Conservation (phyloP, 2,329 filamentous ascomycete genomes). For the Talaromyces albobiverticillius region DNA sequence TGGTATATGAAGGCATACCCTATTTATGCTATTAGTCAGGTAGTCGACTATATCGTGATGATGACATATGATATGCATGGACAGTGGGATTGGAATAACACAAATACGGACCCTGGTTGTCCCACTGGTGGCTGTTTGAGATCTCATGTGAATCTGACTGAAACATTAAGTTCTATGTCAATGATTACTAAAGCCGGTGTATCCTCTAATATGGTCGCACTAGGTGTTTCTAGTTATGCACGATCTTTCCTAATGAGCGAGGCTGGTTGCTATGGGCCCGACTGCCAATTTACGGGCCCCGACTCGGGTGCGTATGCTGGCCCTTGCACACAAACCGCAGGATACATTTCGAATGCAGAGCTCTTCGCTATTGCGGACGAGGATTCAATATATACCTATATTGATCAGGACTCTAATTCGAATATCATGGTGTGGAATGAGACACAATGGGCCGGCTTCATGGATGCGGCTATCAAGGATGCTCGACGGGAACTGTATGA, state of each 20-base stretch:
- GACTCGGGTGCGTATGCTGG: conserved; percentile 29
- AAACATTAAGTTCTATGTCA: conserved; percentile 30
- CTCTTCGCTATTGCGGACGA: background rate
- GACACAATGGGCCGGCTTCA: background rate
- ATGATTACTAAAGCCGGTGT: conserved; percentile 38
- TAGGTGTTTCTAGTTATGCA: conserved; percentile 34
- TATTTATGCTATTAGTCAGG: background rate
- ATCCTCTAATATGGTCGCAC: conserved; percentile 27
- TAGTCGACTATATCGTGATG: background rate
- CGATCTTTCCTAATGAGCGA: conserved; percentile 31
- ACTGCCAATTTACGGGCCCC: conserved; percentile 32
- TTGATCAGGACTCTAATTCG: background rate
- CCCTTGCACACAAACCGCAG: conserved; percentile 34
- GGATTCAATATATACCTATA: background rate
- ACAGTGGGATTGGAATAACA: conserved; percentile 25
- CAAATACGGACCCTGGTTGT: conserved; percentile 21
- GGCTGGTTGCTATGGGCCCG: conserved; percentile 25
- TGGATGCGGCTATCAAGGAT: background rate
- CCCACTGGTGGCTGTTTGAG: conserved; percentile 29
- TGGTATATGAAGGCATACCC: background rate
- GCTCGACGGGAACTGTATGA: background rate
- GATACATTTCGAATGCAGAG: conserved; percentile 29
- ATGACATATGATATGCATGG: conserved; percentile 30
- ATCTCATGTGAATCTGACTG: conserved; percentile 39
- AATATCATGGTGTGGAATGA: background rate